Percentiles rank a stretch among this genome's conserved stretches.
Conservation (phyloP, 176 grass and related monocot species). For the Zizania latifolia region DNA sequence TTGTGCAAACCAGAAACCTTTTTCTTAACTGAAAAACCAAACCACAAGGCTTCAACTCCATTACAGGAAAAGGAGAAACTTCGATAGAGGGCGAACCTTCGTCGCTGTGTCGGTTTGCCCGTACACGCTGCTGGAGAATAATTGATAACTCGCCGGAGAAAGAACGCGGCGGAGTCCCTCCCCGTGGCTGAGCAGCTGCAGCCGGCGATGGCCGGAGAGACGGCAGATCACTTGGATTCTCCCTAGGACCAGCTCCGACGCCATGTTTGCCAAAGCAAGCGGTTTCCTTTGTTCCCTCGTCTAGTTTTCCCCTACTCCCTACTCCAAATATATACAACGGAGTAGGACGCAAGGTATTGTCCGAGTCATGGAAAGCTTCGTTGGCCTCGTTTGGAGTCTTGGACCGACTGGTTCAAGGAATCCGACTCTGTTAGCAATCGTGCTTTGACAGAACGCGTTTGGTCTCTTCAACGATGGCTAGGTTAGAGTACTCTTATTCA, state of each 20-base stretch:
- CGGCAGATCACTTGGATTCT: conserved; percentile 4
- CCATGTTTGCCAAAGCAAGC: conserved; percentile 1
- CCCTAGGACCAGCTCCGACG: background rate
- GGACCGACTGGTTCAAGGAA: background rate
- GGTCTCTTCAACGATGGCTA: background rate
- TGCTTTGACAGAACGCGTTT: background rate
- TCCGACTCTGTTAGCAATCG: background rate
- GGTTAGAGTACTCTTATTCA: no score
- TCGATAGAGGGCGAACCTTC: conserved; percentile 17
- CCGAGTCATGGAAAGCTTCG: background rate
- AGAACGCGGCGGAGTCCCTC: background rate
- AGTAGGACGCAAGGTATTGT: conserved; percentile 17
- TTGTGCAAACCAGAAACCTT: background rate
- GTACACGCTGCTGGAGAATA: background rate
- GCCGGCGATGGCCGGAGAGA: background rate
- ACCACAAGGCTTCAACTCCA: background rate
- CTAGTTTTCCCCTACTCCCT: background rate
- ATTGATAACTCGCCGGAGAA: background rate
- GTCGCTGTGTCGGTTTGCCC: background rate
- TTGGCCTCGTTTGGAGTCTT: conserved; percentile 17
- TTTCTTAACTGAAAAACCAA: background rate
- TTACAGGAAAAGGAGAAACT: background rate
- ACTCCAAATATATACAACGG: no score
- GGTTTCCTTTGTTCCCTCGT: background rate
- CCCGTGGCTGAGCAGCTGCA: background rate